Base-by-base conservation (phyloP, 228 moss, liverwort and hornwort species). In the Sphagnum magellanicum region DNA sequence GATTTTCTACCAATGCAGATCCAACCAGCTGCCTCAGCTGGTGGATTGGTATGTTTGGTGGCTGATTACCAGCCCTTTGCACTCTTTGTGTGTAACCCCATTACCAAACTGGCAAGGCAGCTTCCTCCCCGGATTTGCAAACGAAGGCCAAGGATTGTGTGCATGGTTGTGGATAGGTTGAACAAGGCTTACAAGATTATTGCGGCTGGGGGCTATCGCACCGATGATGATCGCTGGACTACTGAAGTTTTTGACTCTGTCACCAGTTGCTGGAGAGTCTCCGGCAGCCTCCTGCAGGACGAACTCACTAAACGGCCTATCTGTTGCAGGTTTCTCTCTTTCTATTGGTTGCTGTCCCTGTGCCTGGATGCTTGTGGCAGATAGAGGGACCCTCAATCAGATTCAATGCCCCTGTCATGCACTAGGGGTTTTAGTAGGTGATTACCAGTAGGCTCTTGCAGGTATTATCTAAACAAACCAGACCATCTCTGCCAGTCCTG, bases 41-140 rank as follows among this genome's bases (percentile, higher is more conserved):
- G 78, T 7, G 88, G 88, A 48, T 74, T 88, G 57, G 78, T 88
- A 14, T 88, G 88, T 64, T 78, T 84, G 68, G 84, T 88, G 51
- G 88, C 85, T 0, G 85, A 85, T 64, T 88, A 82, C 67, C 67
- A 75, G 7, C 84, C 84, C 9, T 84, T 82, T 71, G 64, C 73
- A 14, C 73, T 88, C 10, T 82, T 82, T 74, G 88, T 88, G 10
- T 88, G 88, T 51, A 88, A 88, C 71, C 88, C 88, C 52, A 88
- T 88, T 10, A 88, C 88, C 6, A 88, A 88, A 16, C 68, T 82
- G 0, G 80, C 82, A 61, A 74, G 85, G 58, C 82, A 88, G 74
- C 46, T 88, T 17, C 88, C 88, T 68, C 88, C 76, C 6, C 75
- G 84, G 65, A 78, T 85, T 49, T 88, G 79, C 74, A 85, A 84